phyloP scores from a whole-genome alignment of 257 asterid genomes.

The Marsdenia floribunda region DNA sequence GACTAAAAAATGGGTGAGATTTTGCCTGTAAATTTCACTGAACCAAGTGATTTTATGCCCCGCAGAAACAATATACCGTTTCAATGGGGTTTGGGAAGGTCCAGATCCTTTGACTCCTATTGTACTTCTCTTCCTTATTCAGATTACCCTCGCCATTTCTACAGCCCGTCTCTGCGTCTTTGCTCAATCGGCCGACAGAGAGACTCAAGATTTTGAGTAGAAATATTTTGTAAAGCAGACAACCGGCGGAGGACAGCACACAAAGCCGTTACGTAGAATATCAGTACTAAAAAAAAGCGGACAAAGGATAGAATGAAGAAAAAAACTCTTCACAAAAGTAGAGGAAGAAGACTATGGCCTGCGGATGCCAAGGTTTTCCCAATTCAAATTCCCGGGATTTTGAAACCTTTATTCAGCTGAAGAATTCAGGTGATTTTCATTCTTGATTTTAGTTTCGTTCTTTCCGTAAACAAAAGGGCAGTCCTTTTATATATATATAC shows the following conservation, averaged over 20 bases:
- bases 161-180: slow-evolving; percentile 41
- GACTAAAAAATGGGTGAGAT: slow-evolving; percentile 7
- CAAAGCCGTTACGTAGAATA: slow-evolving; percentile 33
- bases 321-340: not conserved
- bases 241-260: slow-evolving; percentile 37
- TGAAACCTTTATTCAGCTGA: not conserved
- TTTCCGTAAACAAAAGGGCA: not conserved
- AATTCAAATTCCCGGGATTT: slow-evolving; percentile 10
- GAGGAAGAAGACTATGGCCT: not conserved
- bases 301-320: not conserved
- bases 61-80: slow-evolving; percentile 66
- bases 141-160: slow-evolving; percentile 54
- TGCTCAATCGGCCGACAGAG: slow-evolving; percentile 15
- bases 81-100: slow-evolving; percentile 95
- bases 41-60: slow-evolving; percentile 29
- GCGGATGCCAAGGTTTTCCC: slow-evolving; percentile 11
- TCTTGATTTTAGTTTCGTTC: not conserved
- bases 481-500: not conserved
- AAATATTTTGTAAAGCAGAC: slow-evolving; percentile 11
- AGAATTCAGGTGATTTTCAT: slow-evolving; percentile 13
- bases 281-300: not conserved
- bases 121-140: slow-evolving; percentile 79
- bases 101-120: slow-evolving; percentile 84
- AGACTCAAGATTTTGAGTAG: not conserved
- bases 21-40: slow-evolving; percentile 20